These are phyloP conservation scores for Clausena lansium DNA, from an alignment of 345 rosid species.

Conservation along the genomic window DNA sequence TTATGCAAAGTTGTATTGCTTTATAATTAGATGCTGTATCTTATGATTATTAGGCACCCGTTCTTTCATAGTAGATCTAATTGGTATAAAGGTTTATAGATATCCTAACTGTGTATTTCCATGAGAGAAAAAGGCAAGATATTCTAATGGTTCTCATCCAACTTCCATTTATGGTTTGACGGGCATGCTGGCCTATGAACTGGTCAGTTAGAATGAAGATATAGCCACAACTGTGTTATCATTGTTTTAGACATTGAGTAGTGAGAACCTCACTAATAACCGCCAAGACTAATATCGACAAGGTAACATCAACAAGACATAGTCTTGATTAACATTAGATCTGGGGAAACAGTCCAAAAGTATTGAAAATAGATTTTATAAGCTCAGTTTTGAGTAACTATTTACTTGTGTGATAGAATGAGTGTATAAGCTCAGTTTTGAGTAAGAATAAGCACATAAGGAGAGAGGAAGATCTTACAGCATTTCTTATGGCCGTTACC, in stretches of 20 bases:
- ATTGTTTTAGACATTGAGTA: background rate
- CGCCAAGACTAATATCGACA: background rate
- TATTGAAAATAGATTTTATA: background rate
- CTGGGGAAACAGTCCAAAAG: background rate
- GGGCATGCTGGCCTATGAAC: background rate
- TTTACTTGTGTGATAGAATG: background rate
- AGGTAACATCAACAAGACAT: background rate
- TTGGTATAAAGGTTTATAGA: background rate
- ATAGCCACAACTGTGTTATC: background rate
- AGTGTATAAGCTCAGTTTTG: background rate
- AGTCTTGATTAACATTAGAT: background rate
- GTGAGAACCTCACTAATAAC: background rate
- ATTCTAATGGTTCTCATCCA: background rate
- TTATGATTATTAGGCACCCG: background rate
- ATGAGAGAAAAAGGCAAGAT: background rate
- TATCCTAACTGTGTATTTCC: background rate
- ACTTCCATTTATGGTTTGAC: background rate
- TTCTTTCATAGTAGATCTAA: background rate
- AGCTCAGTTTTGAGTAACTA: background rate
- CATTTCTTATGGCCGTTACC: constrained; percentile 50
- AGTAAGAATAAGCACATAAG: background rate
- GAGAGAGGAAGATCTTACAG: constrained; percentile 47
- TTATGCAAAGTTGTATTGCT: background rate
- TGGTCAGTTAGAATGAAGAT: background rate
- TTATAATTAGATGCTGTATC: background rate